Conservation (phyloP, 495 filamentous ascomycete species). For the Pyrenula aspistea region DNA sequence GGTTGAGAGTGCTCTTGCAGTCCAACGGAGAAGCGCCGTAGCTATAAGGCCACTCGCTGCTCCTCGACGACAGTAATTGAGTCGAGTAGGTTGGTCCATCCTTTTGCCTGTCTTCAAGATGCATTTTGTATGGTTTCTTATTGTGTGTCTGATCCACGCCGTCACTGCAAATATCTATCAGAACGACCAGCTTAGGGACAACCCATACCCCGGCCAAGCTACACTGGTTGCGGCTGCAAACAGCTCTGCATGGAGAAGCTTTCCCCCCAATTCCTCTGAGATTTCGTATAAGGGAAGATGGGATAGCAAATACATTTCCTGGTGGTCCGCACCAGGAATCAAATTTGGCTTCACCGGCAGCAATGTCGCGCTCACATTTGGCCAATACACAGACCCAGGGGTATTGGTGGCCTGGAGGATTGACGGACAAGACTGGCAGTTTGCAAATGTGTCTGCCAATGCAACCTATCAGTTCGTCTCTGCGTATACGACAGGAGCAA, state of each 20-base stretch:
- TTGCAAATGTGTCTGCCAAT: slow-evolving; percentile 52
- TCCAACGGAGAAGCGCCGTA: no score
- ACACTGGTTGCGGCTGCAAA: slow-evolving; percentile 13
- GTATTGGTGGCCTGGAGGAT: slow-evolving; percentile 52
- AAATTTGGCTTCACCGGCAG: slow-evolving; percentile 54
- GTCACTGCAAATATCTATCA: slow-evolving; percentile 40
- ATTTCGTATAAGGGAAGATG: slow-evolving; percentile 61
- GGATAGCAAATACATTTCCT: slow-evolving; percentile 55
- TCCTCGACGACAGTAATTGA: no score
- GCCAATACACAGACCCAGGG: slow-evolving; percentile 39
- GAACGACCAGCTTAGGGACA: slow-evolving; percentile 43
- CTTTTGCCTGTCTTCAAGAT: no score
- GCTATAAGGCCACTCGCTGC: no score
- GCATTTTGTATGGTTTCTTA: not conserved
- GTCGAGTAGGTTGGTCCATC: no score
- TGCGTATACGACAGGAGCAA: not conserved
- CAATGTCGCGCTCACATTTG: slow-evolving; percentile 52
- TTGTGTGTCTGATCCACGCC: not conserved
- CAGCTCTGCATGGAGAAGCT: slow-evolving; percentile 29
- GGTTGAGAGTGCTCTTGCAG: no score
- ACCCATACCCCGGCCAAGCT: slow-evolving; percentile 24
- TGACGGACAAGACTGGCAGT: slow-evolving; percentile 51
- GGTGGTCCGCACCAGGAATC: slow-evolving; percentile 52
- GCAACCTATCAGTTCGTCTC: slow-evolving; percentile 49
- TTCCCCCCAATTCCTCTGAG: slow-evolving; percentile 41